Base-by-base conservation (phyloP, 306 rosid genomes). In the Castanopsis chinensis region DNA sequence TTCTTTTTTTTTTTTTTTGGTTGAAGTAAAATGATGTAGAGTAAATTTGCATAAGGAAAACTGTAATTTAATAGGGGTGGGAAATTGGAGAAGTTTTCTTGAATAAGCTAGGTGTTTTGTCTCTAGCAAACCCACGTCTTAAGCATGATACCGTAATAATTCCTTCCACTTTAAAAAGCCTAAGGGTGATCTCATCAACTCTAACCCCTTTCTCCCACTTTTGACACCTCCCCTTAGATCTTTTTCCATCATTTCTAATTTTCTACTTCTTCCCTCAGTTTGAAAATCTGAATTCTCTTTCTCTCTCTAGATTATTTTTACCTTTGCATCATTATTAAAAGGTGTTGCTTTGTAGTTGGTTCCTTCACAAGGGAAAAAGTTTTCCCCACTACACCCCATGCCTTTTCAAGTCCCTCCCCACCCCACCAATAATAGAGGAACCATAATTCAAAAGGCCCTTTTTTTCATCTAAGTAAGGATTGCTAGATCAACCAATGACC, bases 311-410 rank as follows among this genome's bases (percentile, higher is more conserved):
- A 81, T 83, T 67, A 85, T 77, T 27, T 27, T 83, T 58, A 41
- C 78, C 79, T 79, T 25, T 52, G 83, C 73, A 92, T 92, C 91
- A 86, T 92, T 87, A 77, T 85, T 56, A 86, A 90, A 92, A 90
- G 91, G 88, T 78, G 79, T 78, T 89, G 90, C 92, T 87, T 90
- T 85, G 52, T 59, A 83, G 84, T 84, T 84, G 91, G 90, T 90
- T 92, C 82, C 91, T 90, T 90, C 80, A 53, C 15, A 85, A 80
- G 89, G 83, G 79, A 83, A 78, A 85, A 90, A 82, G 20, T 21
- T 69, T 80, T 67, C 53, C 80, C 89, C 89, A 82, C 88, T 81
- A 71, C 80, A 52, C 45, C 73, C 72, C 60, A 59, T 78, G 35
- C 82, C 86, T 83, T 84, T 86, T 76, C 82, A 83, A 86, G 71